A percentile compares a stretch with the other conserved stretches of the same genome.
Conservation (phyloP, 129 eudicot species). For the Artemisia argyi region DNA sequence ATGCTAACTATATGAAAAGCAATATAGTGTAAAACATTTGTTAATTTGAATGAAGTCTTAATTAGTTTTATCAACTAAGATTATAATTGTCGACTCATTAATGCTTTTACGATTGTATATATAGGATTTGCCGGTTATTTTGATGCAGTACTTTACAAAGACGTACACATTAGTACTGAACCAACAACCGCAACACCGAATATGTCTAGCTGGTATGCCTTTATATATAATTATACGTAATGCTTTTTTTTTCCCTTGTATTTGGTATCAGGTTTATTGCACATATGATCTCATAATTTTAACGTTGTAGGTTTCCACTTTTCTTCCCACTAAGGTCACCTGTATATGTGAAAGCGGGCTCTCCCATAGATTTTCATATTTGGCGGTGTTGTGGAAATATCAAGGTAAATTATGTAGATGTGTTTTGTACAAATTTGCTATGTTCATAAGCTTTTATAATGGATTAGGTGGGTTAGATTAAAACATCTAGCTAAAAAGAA, state of each 20-base stretch:
- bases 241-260: too few species aligned
- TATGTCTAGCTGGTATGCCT: slow-evolving; percentile 89
- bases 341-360: too few species aligned
- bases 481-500: not conserved
- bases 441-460: not conserved
- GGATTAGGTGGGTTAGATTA: not conserved
- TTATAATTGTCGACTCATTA: not conserved
- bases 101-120: slow-evolving; percentile 8
- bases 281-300: not conserved
- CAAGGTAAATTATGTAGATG: slow-evolving; percentile 47
- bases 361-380: slow-evolving; percentile 68
- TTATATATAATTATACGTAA: not conserved
- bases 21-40: not conserved
- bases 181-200: slow-evolving; percentile 90
- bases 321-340: too few species aligned
- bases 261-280: not conserved
- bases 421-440: too few species aligned
- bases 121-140: slow-evolving; percentile 94
- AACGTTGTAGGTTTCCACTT: too few species aligned
- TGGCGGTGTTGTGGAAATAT: slow-evolving; percentile 96
- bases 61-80: slow-evolving; percentile 3
- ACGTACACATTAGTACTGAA: slow-evolving; percentile 88
- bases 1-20: not conserved
- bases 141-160: slow-evolving; percentile 86
- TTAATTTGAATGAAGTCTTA: not conserved